phyloP scores from a whole-genome alignment of 805 yeast species.

The Wickerhamomyces bovis region DNA sequence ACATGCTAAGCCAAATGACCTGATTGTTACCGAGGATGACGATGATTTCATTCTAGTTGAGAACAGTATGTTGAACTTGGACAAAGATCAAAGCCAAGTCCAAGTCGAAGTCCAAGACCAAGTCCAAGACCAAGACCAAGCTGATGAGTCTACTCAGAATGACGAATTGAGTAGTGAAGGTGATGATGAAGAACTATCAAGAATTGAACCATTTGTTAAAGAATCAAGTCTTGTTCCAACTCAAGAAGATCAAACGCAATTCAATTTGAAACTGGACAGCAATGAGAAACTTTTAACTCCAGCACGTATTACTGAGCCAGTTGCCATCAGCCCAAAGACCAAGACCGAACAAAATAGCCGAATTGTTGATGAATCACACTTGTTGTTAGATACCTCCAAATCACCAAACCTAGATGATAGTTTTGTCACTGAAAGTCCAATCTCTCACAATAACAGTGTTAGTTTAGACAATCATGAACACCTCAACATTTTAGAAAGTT shows the following conservation, averaged over 20 bases:
- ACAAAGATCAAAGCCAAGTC: not conserved
- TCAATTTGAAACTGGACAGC: not conserved
- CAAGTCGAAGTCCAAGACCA: too few relatives aligned
- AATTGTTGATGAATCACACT: conserved; percentile 14
- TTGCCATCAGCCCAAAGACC: conserved; percentile 25
- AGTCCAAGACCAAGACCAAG: not conserved
- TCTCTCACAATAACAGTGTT: conserved; percentile 8
- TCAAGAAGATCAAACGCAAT: conserved; percentile 4
- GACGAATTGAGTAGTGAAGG: conserved; percentile 19
- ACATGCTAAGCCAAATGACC: not conserved
- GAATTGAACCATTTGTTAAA: conserved; percentile 17
- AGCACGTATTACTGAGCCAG: conserved; percentile 26
- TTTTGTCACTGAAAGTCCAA: conserved; percentile 15
- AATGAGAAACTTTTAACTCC: conserved; percentile 18
- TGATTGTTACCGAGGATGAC: conserved; percentile 7
- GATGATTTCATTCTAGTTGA: conserved; percentile 3
- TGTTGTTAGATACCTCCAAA: conserved; percentile 15
- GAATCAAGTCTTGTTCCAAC: conserved; percentile 6
- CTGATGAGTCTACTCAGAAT: not conserved
- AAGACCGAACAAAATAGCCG: conserved; percentile 24
- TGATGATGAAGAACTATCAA: conserved; percentile 24
- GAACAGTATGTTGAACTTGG: not conserved
- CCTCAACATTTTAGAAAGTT: conserved; percentile 8
- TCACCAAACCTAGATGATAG: conserved; percentile 19
- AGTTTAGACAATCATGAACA: conserved; percentile 4